Percentiles rank a stretch among this genome's conserved stretches.
These are phyloP conservation scores for Primulina huaijiensis DNA, from an alignment of 257 asterid species.

Conservation along the genomic window DNA sequence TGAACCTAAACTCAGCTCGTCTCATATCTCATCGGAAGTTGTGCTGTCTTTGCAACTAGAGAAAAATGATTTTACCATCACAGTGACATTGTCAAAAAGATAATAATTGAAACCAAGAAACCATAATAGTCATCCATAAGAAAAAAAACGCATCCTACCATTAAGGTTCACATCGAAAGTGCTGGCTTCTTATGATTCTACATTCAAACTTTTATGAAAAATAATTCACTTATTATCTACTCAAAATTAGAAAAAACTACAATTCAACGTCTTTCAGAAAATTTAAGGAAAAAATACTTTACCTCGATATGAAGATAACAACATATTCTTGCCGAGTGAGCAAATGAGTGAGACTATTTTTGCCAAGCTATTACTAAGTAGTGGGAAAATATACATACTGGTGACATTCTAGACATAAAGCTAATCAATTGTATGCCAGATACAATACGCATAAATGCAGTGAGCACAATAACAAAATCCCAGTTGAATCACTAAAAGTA, in stretches of 20 bases:
- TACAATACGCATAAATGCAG: background rate
- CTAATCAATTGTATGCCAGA: no score
- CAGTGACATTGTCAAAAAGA: background rate
- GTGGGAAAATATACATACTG: no score
- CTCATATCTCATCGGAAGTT: background rate
- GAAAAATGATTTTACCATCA: background rate
- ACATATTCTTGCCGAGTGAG: no score
- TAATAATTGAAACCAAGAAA: constrained; percentile 20
- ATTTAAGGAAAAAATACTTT: background rate
- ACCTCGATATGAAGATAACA: no score
- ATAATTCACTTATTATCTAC: constrained; percentile 4
- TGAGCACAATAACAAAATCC: background rate
- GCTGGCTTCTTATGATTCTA: background rate
- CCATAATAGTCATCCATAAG: constrained; percentile 15
- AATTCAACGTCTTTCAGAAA: constrained; percentile 1
- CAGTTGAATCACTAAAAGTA: no score
- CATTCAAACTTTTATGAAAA: background rate
- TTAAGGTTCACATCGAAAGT: constrained; percentile 20
- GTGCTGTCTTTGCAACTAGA: background rate
- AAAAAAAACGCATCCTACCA: constrained; percentile 12
- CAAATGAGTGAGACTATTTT: background rate
- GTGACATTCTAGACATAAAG: no score
- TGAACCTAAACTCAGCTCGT: background rate
- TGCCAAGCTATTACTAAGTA: background rate
- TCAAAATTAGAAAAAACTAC: constrained; percentile 13